A percentile compares a stretch with the other conserved stretches of the same genome.
phyloP scores from a whole-genome alignment of 179 eudicot genomes.

The Sideroxylon spinosum region DNA sequence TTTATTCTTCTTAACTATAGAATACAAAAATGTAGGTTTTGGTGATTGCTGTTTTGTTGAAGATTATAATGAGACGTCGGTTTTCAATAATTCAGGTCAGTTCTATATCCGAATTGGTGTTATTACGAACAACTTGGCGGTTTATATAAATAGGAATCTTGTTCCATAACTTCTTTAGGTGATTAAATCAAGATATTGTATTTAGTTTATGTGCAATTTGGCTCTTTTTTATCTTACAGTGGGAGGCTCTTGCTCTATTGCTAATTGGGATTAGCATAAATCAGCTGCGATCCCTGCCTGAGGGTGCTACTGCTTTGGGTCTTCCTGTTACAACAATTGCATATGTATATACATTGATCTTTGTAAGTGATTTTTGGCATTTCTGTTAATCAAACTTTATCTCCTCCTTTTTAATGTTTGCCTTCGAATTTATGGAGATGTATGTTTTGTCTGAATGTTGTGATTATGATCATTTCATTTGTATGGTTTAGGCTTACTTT shows the following conservation, averaged over 20 bases:
- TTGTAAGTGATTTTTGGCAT: constrained; percentile 53
- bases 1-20: not conserved
- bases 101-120: not conserved
- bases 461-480: not conserved
- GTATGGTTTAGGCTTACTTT: constrained; percentile 15
- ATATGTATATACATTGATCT: constrained; percentile 77
- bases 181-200: not conserved
- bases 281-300: constrained; percentile 80
- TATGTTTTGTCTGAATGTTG: not conserved
- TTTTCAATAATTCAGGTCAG: constrained; percentile 95
- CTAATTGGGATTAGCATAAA: constrained; percentile 93
- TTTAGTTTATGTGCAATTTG: constrained; percentile 10
- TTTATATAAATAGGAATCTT: not conserved
- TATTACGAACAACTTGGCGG: constrained; percentile 8
- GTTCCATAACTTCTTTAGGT: not conserved
- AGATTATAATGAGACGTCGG: constrained; percentile 76
- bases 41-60: constrained; percentile 88
- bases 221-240: constrained; percentile 38
- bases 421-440: not conserved
- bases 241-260: constrained; percentile 99
- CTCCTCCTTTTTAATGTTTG: not conserved
- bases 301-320: constrained; percentile 64
- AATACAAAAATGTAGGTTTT: constrained; percentile 53
- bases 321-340: constrained; percentile 81
- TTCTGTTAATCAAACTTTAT: not conserved